Evolutionary conservation across 106 monocot genomes (phyloP).

Genomic region (Iris macrosiphon): DNA sequence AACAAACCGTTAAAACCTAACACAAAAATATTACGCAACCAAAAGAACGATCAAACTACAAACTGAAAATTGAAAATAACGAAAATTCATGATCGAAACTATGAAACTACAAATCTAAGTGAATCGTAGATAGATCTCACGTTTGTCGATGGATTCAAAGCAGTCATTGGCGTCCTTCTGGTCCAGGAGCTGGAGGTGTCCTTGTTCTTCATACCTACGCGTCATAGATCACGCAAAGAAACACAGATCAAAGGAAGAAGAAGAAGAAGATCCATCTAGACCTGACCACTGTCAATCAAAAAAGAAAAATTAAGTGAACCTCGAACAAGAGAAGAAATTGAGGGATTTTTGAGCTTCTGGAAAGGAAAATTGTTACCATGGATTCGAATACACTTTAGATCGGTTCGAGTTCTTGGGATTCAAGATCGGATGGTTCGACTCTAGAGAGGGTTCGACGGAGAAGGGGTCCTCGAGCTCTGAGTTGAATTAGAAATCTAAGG

Average conservation of each 20-base stretch:
- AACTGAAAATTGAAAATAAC: neutral
- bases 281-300: too few relatives aligned
- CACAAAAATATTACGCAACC: neutral
- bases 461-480: too few relatives aligned
- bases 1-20: neutral
- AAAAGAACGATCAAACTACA: neutral
- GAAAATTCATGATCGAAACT: neutral
- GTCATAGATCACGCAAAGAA: conserved; percentile 10
- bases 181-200: conserved; percentile 70
- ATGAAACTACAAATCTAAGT: neutral
- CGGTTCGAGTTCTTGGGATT: too few relatives aligned
- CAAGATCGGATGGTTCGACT: too few relatives aligned
- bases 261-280: neutral
- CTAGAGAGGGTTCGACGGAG: too few relatives aligned
- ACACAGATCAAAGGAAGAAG: neutral
- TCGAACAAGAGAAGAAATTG: too few relatives aligned
- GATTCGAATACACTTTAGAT: too few relatives aligned
- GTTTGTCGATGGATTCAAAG: conserved; percentile 84
- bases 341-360: too few relatives aligned
- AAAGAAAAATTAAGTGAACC: too few relatives aligned
- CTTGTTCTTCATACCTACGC: conserved; percentile 39
- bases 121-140: conserved; percentile 19
- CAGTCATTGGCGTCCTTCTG: conserved; percentile 62
- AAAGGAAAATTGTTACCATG: too few relatives aligned
- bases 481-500: too few relatives aligned